Conservation (phyloP, 495 filamentous ascomycete genomes). For the Elaphomyces granulatus region DNA sequence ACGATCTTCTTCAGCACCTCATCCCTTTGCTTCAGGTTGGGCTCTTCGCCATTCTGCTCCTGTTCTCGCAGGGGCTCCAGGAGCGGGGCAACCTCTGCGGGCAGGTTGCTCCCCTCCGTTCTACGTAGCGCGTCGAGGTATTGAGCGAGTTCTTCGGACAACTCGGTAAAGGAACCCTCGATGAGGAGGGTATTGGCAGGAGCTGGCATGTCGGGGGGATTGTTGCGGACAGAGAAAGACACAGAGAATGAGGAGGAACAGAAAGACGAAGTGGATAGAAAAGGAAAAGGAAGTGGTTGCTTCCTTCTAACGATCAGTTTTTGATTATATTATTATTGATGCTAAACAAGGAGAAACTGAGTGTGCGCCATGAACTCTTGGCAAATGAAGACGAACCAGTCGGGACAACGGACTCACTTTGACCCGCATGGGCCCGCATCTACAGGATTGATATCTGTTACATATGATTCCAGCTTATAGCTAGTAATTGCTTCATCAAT, state of each 20-base stretch:
- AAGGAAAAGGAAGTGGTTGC: conserved; percentile 1
- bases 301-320: no score
- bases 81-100: conserved; percentile 57
- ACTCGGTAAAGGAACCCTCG: conserved; percentile 79
- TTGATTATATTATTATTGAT: no score
- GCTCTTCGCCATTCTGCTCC: conserved; percentile 31
- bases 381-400: no score
- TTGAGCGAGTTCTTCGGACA: conserved; percentile 75
- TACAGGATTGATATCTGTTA: no score
- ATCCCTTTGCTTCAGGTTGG: conserved; percentile 51
- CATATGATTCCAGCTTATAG: no score
- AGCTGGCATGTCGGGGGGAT: conserved; percentile 31
- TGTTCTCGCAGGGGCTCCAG: conserved; percentile 44
- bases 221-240: conserved; percentile 5
- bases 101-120: conserved; percentile 39
- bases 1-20: conserved; percentile 83
- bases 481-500: no score
- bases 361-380: no score
- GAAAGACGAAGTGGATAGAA: conserved; percentile 9
- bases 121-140: conserved; percentile 58
- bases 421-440: no score
- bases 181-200: conserved; percentile 59
- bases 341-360: no score
- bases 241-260: conserved; percentile 11
- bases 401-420: no score